These are phyloP conservation scores for Cadophora luteo-olivacea DNA, from an alignment of 2,329 filamentous ascomycete genomes.

Conservation along the genomic window DNA sequence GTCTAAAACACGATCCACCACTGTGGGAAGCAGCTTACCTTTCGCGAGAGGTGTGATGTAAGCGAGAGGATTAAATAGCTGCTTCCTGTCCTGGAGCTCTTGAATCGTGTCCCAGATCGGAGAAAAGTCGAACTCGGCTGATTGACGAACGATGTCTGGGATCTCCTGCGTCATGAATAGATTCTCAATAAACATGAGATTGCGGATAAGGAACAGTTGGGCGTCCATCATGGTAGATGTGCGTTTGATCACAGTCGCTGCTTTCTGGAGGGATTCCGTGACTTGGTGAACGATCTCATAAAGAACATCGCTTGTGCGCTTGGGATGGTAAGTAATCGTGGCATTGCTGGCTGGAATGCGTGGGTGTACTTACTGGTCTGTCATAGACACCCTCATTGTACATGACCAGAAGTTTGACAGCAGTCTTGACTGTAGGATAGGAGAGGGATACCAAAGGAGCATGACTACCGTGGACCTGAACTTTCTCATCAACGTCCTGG, in stretches of 20 bases:
- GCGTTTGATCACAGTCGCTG: conserved; percentile 72
- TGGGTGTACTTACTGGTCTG: conserved; percentile 39
- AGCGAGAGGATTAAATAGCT: conserved; percentile 60
- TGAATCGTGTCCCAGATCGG: conserved; percentile 68
- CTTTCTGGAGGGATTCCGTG: conserved; percentile 80
- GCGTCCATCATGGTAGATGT: conserved; percentile 72
- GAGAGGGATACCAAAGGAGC: conserved; percentile 65
- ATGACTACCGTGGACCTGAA: conserved; percentile 56
- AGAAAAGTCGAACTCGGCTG: conserved; percentile 63
- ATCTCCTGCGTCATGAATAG: conserved; percentile 97
- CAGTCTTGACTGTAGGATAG: conserved; percentile 62
- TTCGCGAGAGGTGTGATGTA: conserved; percentile 51
- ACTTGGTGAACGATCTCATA: conserved; percentile 90
- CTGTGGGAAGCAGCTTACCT: conserved; percentile 45
- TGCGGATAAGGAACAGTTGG: conserved; percentile 92
- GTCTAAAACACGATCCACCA: conserved; percentile 55
- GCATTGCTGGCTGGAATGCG: neutral
- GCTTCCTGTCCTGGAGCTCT: conserved; percentile 52
- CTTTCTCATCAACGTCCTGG: conserved; percentile 22
- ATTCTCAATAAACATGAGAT: conserved; percentile 93
- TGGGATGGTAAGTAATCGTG: conserved; percentile 2
- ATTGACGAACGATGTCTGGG: conserved; percentile 64
- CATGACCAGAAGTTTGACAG: conserved; percentile 63
- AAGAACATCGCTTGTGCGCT: conserved; percentile 60
- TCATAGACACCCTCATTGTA: conserved; percentile 55